Evolutionary conservation across 139 green algal species (phyloP), one percentile per base, ranked within the genome.

Genomic region (Mesotaenium endlicherianum): DNA sequence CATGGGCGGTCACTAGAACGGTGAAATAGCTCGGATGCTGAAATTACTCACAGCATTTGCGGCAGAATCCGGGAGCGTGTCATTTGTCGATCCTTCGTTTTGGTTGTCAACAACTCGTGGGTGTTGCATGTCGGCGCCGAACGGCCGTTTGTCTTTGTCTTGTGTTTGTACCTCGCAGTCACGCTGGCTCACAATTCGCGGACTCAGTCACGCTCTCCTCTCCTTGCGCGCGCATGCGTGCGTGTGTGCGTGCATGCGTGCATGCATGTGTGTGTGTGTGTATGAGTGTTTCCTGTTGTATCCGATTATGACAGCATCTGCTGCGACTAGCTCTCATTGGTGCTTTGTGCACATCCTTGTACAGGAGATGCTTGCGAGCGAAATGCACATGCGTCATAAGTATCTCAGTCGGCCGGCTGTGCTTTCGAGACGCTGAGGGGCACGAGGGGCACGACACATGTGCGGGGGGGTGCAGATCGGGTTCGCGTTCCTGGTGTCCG

Each of bases 401-500:
- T 57, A 11, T 57, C 47, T 57, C 8, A 57, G 8, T 57, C 11
- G 47, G 8, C 8, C 11, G 47, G 8, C 11, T 57, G 47, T 34
- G 60, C 42, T 31, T 34, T 16, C 1, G 42, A 44, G 60, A 72
- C 31, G 31, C 31, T 34, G 60, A 11, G 47, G 47, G 47, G 47
- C 11, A 26, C 8, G 47, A 11, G 47, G 47, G 47, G 8, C 11
- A 11, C 8, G 47, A 11, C 11, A 11, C 8, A 11, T 57, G 47
- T 57, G 47, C 11, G 47, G 68, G 36, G 8, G 68, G 3, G 14
- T 81, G 49, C 76, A 86, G 80, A 58, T 53, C 38, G 75, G 71
- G 36, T 68, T 96, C 31, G 92, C 90, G 17, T 94, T 97, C 80
- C 14, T 95, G 0, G 43, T 96, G 2, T 91, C 92, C 20, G 79